phyloP scores from a whole-genome alignment of 2,329 filamentous ascomycete genomes.

The Aspergillus sp. region DNA sequence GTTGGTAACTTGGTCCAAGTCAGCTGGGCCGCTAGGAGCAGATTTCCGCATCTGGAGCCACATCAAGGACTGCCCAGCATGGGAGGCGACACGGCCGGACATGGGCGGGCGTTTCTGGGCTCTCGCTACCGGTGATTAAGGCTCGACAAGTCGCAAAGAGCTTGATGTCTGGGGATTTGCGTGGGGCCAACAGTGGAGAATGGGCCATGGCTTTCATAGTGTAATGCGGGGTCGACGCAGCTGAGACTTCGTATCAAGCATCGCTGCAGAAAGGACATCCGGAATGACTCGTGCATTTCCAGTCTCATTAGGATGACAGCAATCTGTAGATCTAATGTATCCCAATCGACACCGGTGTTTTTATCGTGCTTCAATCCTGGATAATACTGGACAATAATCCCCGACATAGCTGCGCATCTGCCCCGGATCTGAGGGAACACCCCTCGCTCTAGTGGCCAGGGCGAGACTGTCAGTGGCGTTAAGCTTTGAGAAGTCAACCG shows the following conservation, averaged over 20 bases:
- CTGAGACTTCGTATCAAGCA: neutral
- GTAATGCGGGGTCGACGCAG: neutral
- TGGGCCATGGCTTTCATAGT: neutral
- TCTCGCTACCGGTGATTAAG: neutral
- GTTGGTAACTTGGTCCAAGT: neutral
- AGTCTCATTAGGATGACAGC: no score
- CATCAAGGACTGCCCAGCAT: neutral
- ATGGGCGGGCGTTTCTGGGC: neutral
- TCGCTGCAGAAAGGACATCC: no score
- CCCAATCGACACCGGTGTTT: no score
- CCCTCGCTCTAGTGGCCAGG: no score
- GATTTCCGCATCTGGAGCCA: neutral
- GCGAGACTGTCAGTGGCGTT: neutral
- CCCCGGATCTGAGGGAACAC: no score
- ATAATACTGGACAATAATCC: no score
- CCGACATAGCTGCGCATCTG: no score
- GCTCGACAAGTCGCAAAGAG: neutral
- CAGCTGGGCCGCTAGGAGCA: neutral
- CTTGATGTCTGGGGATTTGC: neutral
- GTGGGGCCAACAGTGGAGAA: neutral
- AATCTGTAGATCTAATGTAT: no score
- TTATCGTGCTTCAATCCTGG: no score
- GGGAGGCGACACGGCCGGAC: neutral
- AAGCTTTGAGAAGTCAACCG: neutral
- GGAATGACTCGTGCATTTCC: no score